Base-by-base conservation (phyloP, 495 filamentous ascomycete genomes). In the Hypoxylon fuscum region DNA sequence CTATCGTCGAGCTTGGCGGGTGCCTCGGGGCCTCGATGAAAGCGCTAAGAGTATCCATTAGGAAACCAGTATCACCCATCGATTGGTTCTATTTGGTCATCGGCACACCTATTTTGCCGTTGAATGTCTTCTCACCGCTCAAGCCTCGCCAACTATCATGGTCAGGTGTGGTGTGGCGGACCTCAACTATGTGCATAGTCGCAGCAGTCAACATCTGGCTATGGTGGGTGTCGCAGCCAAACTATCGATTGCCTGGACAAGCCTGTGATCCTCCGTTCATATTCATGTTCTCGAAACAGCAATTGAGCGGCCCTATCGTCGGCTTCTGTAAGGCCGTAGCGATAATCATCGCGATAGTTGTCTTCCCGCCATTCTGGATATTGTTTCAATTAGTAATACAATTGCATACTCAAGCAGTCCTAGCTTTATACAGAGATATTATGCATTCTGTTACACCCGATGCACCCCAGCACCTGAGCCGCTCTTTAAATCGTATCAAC, bases 221-320 rank as follows among this genome's bases (percentile, higher is more conserved):
- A n/a, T 62, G 58, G 58, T 54, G 41, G 29, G 44, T 32, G 9
- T 48, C 54, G 34, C 34, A 48, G 22, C 43, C 42, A 9, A 48
- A 48, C 15, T 54, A 47, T 27, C 49, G 42, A 31, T 43, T 54
- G 21, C 32, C 58, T 3, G 23, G 50, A 8, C 42, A 55, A 32
- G 27, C 12, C 9, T 62, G 49, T 21, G 43, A 48, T 41, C 29
- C 42, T 5, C 49, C 58, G 12, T 53, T 48, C 58, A 18, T 62
- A 29, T 62, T 62, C 50, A 21, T 62, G 21, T 62, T 62, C 32
- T 62, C 49, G 31, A 46, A 32, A 17, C 58, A 54, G 25, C 58
- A 48, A 5, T 27, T 60, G 3, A 47, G 29, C 18, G 57, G 57
- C 15, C 29, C 40, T 27, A 44, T 60, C 17, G 43, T 60, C 21